Percentiles rank a stretch among this genome's conserved stretches.
Conservation (phyloP, 208 protist genomes). For the Trypanosoma scelopori region DNA sequence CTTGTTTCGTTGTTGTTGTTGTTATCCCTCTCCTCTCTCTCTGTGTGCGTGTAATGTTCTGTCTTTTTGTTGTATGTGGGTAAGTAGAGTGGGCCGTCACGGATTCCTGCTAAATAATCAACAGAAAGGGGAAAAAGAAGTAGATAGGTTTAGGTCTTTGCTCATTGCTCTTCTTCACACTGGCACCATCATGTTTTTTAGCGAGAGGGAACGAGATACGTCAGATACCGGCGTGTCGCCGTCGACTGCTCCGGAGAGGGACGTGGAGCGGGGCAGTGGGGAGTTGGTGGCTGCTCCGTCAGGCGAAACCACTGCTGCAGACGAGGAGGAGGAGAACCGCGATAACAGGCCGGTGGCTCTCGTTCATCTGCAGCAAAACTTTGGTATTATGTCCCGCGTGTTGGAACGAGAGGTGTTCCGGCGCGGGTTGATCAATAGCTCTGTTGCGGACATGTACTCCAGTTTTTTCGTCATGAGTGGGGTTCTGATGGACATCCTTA, state of each 20-base stretch:
- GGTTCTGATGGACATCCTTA: slow-evolving; percentile 22
- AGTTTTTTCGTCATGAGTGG: slow-evolving; percentile 31
- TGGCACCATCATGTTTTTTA: slow-evolving; percentile 23
- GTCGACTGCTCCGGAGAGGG: slow-evolving; percentile 9
- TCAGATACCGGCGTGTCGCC: neutral
- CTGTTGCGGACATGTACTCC: slow-evolving; percentile 52
- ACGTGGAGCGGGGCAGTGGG: neutral
- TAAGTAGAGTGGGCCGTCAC: slow-evolving; percentile 1
- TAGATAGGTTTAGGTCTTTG: slow-evolving; percentile 8
- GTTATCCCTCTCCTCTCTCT: slow-evolving; percentile 3
- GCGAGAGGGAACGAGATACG: slow-evolving; percentile 17
- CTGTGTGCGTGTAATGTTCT: slow-evolving; percentile 1
- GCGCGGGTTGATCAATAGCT: slow-evolving; percentile 43
- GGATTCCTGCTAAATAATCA: neutral
- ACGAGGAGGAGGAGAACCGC: slow-evolving; percentile 12
- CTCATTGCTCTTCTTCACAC: slow-evolving; percentile 17
- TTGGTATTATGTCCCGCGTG: slow-evolving; percentile 47
- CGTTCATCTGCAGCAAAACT: slow-evolving; percentile 58
- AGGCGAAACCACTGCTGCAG: neutral
- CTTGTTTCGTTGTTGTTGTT: slow-evolving; percentile 13
- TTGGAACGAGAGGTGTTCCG: slow-evolving; percentile 64
- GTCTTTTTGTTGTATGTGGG: neutral
- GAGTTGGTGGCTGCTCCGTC: too few relatives aligned
- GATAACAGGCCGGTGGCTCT: slow-evolving; percentile 40
- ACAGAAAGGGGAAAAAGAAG: neutral